Conservation (phyloP, 1,139 yeast genomes). For the Eremothecium gossypii region DNA sequence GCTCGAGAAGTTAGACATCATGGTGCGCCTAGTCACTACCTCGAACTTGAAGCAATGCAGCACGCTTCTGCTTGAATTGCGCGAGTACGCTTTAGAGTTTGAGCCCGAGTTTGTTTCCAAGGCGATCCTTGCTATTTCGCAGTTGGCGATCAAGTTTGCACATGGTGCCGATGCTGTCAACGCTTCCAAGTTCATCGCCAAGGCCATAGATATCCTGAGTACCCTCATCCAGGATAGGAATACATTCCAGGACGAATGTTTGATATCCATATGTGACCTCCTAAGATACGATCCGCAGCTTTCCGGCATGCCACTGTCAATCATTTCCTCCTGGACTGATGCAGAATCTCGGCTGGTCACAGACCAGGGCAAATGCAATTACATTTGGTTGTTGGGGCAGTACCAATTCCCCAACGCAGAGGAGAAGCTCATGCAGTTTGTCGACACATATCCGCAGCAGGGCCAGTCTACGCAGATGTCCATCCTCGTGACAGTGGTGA, state of each 20-base stretch:
- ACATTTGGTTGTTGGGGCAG: conserved; percentile 85
- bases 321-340: conserved; percentile 24
- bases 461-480: conserved; percentile 70
- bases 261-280: conserved; percentile 67
- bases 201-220: conserved; percentile 68
- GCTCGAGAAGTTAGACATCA: conserved; percentile 82
- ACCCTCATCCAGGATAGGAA: conserved; percentile 73
- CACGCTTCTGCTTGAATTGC: conserved; percentile 69
- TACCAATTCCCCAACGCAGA: conserved; percentile 60
- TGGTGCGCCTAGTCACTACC: conserved; percentile 63
- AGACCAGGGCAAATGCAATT: conserved; percentile 32
- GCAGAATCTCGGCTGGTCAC: conserved; percentile 21
- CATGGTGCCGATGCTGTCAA: conserved; percentile 21
- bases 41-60: conserved; percentile 53
- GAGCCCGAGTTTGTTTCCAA: conserved; percentile 82
- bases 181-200: conserved; percentile 25
- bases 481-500: conserved; percentile 69
- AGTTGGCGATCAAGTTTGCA: conserved; percentile 73
- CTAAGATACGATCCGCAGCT: conserved; percentile 53
- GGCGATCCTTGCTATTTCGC: conserved; percentile 77
- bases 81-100: conserved; percentile 90
- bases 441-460: conserved; percentile 60
- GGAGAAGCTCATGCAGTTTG: conserved; percentile 39
- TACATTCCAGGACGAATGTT: conserved; percentile 70
- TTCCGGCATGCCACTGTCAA: conserved; percentile 20